These are phyloP conservation scores for Cercospora sp. DNA, from an alignment of 2,329 filamentous ascomycete genomes.

Conservation along the genomic window DNA sequence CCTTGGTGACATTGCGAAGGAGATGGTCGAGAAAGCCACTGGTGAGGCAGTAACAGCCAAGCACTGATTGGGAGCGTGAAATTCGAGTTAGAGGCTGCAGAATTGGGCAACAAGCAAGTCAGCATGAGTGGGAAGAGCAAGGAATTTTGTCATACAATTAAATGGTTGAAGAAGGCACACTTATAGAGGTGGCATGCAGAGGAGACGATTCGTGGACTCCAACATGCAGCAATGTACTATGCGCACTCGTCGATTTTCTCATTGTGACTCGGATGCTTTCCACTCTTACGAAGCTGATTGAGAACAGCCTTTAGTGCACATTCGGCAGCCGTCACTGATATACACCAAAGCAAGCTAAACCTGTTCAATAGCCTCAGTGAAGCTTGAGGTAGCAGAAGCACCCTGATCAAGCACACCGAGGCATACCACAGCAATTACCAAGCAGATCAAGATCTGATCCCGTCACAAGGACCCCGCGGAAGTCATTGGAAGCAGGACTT, in stretches of 20 bases:
- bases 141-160: background rate
- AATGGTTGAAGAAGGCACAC: background rate
- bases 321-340: too few species aligned
- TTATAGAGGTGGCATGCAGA: background rate
- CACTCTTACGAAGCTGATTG: background rate
- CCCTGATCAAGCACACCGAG: background rate
- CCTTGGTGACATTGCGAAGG: conserved; percentile 79
- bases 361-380: background rate
- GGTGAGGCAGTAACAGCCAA: conserved; percentile 64
- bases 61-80: conserved; percentile 50
- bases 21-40: conserved; percentile 64
- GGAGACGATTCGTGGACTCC: background rate
- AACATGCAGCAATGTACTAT: background rate
- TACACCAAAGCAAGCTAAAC: background rate
- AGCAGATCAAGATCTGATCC: background rate
- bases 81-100: background rate
- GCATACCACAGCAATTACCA: background rate
- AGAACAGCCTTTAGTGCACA: background rate
- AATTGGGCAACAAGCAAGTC: background rate
- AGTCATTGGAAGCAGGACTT: background rate
- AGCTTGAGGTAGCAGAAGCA: background rate
- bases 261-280: background rate
- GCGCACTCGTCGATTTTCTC: background rate
- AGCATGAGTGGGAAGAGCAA: background rate
- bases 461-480: background rate